These are phyloP conservation scores for Penicillium sclerotigenum DNA, from an alignment of 2,329 filamentous ascomycete genomes.

Conservation along the genomic window DNA sequence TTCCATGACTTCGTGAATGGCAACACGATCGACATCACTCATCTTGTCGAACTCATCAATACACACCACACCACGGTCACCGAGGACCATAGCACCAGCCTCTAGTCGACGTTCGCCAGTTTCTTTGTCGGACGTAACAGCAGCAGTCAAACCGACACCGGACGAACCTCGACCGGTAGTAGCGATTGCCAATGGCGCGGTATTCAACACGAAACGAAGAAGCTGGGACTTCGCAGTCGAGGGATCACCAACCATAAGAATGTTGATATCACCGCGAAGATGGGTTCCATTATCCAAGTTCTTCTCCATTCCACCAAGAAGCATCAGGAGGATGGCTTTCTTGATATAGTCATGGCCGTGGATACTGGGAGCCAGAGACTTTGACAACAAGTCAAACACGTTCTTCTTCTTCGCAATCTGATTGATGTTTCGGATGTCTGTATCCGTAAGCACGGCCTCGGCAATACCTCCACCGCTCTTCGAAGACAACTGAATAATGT, in stretches of 20 bases:
- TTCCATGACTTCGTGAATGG: constrained; percentile 99
- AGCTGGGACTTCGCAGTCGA: constrained; percentile 99
- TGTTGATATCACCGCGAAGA: constrained; percentile 97
- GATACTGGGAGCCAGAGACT: constrained; percentile 93
- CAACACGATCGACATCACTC: constrained; percentile 96
- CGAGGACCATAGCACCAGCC: constrained; percentile 98
- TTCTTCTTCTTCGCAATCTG: constrained; percentile 93
- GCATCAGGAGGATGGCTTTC: constrained; percentile 92
- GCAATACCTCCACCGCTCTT: constrained; percentile 95
- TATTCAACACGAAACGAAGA: constrained; percentile 93
- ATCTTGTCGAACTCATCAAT: constrained; percentile 99
- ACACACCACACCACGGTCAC: constrained; percentile 93
- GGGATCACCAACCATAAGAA: constrained; percentile 97
- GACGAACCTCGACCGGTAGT: constrained; percentile 96
- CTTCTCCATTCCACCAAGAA: constrained; percentile 95
- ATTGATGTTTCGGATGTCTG: constrained; percentile 97
- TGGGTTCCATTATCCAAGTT: constrained; percentile 98
- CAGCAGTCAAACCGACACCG: constrained; percentile 93
- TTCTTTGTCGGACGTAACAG: constrained; percentile 94
- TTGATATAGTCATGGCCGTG: constrained; percentile 98
- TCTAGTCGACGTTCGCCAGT: constrained; percentile 92
- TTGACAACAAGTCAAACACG: constrained; percentile 86
- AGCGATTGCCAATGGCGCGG: constrained; percentile 90
- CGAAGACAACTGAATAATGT: constrained; percentile 88
- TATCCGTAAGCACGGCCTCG: constrained; percentile 88